Base-by-base conservation (phyloP, 805 yeast genomes). In the Isabelozyma rhagii region DNA sequence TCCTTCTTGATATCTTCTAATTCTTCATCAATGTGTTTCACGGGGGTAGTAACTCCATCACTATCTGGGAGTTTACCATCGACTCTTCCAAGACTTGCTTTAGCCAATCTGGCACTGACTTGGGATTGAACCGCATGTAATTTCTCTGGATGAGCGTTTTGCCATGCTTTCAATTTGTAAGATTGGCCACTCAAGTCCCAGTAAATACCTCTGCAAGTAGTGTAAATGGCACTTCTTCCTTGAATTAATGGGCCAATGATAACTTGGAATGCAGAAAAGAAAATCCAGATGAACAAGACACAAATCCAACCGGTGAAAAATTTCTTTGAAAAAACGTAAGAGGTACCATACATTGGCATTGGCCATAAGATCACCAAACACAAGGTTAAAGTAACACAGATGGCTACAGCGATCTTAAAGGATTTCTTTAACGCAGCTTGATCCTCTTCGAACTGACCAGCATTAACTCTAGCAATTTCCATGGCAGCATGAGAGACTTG, bases 271-370 rank as follows among this genome's bases (percentile, higher is more conserved):
- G 82, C 83, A 38, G 87, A 79, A 58, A 79, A 74, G 69, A 88
- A 89, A 36, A 89, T 70, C 96, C 96, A 90, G 51, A 89, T 82
- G 47, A 91, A 81, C 51, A 85, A 83, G 29, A 90, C 96, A 38
- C 78, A 82, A 45, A 91, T 80, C 97, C 97, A 91, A 43, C 96
- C 97, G 6, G 94, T 87, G 68, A 90, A 91, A 70, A 89, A 89
- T 49, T 66, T 68, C 65, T 81, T 84, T 47, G 89, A 81, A 68
- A 90, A 91, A 40, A 90, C 74, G 62, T 90, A 90, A 3, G 80
- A 77, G 4, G 85, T 62, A 31, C 96, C 97, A 65, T 85, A 90
- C 94, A 91, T 85, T 55, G 97, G 97, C 90, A 90, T 87, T 60
- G 97, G 97, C 94, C 96, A 89, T 29, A 90, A 61, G 25, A 91